phyloP scores from a whole-genome alignment of 2,329 filamentous ascomycete species.

The Paraphoma chrysanthemicola region DNA sequence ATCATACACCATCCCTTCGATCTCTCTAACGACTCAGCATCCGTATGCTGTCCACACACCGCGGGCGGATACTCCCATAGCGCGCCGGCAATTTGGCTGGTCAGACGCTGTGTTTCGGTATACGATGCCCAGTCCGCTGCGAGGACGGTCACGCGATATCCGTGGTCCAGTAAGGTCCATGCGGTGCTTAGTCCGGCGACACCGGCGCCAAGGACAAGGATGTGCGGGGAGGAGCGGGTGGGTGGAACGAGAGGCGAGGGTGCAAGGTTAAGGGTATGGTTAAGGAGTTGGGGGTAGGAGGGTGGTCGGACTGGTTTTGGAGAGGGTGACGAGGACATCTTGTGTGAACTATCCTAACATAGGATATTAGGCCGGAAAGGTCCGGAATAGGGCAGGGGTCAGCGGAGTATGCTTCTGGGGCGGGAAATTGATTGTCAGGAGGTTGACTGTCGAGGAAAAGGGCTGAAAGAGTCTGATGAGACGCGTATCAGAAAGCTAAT shows the following conservation, averaged over 20 bases:
- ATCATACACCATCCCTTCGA: slow-evolving; percentile 54
- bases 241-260: background rate
- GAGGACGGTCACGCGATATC: slow-evolving; percentile 55
- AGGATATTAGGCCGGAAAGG: too few species aligned
- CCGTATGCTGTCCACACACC: slow-evolving; percentile 54
- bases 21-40: slow-evolving; percentile 49
- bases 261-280: background rate
- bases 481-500: too few species aligned
- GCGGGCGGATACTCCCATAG: slow-evolving; percentile 58
- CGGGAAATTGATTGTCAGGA: too few species aligned
- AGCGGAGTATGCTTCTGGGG: too few species aligned
- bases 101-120: slow-evolving; percentile 48
- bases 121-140: slow-evolving; percentile 52
- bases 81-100: slow-evolving; percentile 57
- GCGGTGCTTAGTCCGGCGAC: slow-evolving; percentile 43
- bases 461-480: too few species aligned
- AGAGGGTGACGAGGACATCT: too few species aligned
- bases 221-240: background rate
- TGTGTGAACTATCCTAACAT: too few species aligned
- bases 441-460: too few species aligned
- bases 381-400: too few species aligned
- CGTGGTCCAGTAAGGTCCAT: slow-evolving; percentile 54
- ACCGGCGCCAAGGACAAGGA: slow-evolving; percentile 30
- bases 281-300: too few species aligned
- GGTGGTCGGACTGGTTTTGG: too few species aligned